Evolutionary conservation across 345 rosid species (phyloP).

Genomic region (Turnera subulata): DNA sequence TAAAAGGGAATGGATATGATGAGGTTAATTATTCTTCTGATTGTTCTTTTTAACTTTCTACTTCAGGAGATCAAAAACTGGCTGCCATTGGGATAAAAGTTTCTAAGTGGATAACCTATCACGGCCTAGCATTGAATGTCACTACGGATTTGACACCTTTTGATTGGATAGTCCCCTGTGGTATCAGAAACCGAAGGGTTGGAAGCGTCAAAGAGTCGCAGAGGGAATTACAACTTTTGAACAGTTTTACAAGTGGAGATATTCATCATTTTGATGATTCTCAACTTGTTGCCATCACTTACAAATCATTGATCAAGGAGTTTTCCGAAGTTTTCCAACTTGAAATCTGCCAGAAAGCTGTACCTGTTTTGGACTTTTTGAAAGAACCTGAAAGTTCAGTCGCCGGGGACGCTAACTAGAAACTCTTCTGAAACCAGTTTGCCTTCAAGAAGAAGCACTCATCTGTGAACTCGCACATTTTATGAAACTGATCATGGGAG

Average conservation of each 20-base stretch:
- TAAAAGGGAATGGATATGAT: no score
- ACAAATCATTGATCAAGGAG: conserved; percentile 51
- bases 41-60: conserved; percentile 15
- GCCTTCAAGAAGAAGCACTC: no score
- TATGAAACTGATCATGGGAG: no score
- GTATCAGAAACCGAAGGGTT: conserved; percentile 57
- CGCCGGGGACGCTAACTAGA: no score
- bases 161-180: conserved; percentile 67
- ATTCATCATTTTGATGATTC: conserved; percentile 19
- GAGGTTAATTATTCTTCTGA: neutral
- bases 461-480: no score
- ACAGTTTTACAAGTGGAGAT: neutral
- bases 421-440: no score
- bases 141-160: conserved; percentile 74
- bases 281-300: conserved; percentile 39
- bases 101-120: conserved; percentile 70
- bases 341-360: conserved; percentile 15
- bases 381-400: no score
- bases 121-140: conserved; percentile 79
- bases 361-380: neutral
- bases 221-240: conserved; percentile 15
- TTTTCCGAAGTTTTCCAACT: conserved; percentile 70
- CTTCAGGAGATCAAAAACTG: conserved; percentile 59
- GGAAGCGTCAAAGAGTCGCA: conserved; percentile 59
- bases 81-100: conserved; percentile 81